Percentiles rank a stretch among this genome's conserved stretches.
Evolutionary conservation across 345 rosid genomes (phyloP).

Genomic region (Aethionema arabicum): DNA sequence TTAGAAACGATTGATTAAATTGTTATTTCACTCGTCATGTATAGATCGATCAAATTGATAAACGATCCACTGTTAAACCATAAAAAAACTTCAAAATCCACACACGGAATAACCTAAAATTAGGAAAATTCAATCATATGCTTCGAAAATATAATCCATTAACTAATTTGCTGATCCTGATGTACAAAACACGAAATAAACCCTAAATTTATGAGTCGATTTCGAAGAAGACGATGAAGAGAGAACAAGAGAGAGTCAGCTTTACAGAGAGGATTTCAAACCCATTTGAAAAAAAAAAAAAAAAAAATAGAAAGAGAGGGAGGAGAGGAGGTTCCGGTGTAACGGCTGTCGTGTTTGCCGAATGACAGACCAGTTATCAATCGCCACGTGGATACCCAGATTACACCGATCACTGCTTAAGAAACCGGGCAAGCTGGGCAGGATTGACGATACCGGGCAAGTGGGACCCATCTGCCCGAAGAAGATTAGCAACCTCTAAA

Average conservation of each 20-base stretch:
- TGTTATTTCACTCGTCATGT: neutral
- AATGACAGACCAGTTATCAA: constrained; percentile 35
- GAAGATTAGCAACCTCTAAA: constrained; percentile 61
- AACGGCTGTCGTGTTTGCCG: constrained; percentile 19
- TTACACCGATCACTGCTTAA: constrained; percentile 48
- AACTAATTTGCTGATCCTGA: constrained; percentile 22
- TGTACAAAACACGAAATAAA: constrained; percentile 30
- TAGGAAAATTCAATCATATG: neutral
- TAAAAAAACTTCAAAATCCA: constrained; percentile 1
- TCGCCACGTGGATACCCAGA: constrained; percentile 39
- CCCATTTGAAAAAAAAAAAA: neutral
- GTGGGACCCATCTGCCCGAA: constrained; percentile 63
- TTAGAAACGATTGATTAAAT: neutral
- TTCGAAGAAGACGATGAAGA: constrained; percentile 31
- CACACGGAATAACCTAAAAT: neutral
- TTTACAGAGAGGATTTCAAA: constrained; percentile 29
- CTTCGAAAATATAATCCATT: constrained; percentile 14
- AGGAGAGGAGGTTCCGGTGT: neutral
- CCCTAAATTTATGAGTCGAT: constrained; percentile 29
- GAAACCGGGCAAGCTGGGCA: constrained; percentile 64
- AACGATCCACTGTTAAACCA: neutral
- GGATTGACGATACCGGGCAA: constrained; percentile 78
- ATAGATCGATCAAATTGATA: neutral
- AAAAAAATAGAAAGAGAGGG: constrained; percentile 1
- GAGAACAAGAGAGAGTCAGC: constrained; percentile 29